Conservation (phyloP, 495 filamentous ascomycete species). For the Xylaria sp. region DNA sequence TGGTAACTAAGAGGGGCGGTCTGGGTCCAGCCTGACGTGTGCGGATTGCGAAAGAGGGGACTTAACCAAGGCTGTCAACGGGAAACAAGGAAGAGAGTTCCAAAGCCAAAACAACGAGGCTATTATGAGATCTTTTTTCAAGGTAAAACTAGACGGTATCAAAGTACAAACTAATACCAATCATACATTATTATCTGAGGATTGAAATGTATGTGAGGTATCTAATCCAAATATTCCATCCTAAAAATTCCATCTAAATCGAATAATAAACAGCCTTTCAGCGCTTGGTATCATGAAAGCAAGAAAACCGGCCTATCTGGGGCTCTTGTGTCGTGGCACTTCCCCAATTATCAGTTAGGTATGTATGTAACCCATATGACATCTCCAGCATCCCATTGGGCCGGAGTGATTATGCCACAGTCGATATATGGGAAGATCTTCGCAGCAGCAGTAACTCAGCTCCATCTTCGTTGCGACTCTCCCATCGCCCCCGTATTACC, state of each 20-base stretch:
- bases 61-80: too few species aligned
- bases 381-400: not conserved
- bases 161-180: not conserved
- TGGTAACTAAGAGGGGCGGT: not conserved
- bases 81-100: too few species aligned
- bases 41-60: too few species aligned
- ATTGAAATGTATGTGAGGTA: not conserved
- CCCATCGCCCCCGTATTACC: too few species aligned
- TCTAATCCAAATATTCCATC: not conserved
- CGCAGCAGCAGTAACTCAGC: not conserved
- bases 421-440: not conserved
- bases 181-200: not conserved
- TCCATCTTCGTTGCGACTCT: not conserved
- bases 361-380: not conserved
- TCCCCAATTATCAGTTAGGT: not conserved
- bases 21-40: too few species aligned
- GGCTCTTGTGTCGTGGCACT: not conserved
- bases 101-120: not conserved
- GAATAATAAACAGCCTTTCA: not conserved
- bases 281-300: constrained; percentile 11
- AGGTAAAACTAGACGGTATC: not conserved
- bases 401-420: not conserved
- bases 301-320: not conserved
- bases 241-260: not conserved
- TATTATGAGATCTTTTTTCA: not conserved